phyloP scores from a whole-genome alignment of 305 asterid genomes.

The Solanum hybrid region DNA sequence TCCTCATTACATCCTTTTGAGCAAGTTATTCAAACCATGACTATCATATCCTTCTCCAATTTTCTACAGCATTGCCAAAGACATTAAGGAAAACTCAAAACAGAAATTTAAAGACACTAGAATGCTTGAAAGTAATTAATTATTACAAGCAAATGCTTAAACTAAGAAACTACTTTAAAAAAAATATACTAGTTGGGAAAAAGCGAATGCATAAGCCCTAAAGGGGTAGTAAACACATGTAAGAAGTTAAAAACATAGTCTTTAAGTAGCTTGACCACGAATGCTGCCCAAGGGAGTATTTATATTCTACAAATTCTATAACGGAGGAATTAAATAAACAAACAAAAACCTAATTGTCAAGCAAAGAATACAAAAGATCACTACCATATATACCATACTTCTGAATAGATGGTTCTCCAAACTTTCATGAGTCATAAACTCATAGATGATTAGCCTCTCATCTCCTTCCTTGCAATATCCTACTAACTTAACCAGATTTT shows the following conservation, averaged over 20 bases:
- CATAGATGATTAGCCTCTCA: conserved; percentile 52
- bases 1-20: not conserved
- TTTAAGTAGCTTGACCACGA: not conserved
- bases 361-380: not conserved
- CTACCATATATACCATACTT: conserved; percentile 25
- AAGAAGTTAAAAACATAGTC: not conserved
- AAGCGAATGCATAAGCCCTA: not conserved
- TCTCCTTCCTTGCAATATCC: conserved; percentile 67
- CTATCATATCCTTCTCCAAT: not conserved
- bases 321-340: not conserved
- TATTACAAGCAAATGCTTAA: not conserved
- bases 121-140: not conserved
- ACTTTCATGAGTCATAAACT: conserved; percentile 62
- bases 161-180: not conserved
- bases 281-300: not conserved
- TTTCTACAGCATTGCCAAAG: not conserved
- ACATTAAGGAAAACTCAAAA: not conserved
- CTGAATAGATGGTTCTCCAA: conserved; percentile 63
- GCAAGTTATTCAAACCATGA: not conserved
- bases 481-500: conserved; percentile 48
- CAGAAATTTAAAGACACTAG: not conserved
- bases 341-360: not conserved
- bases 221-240: not conserved
- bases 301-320: not conserved
- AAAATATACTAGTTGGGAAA: not conserved